phyloP scores from a whole-genome alignment of 2,329 filamentous ascomycete species.

The Sporothrix sp. region DNA sequence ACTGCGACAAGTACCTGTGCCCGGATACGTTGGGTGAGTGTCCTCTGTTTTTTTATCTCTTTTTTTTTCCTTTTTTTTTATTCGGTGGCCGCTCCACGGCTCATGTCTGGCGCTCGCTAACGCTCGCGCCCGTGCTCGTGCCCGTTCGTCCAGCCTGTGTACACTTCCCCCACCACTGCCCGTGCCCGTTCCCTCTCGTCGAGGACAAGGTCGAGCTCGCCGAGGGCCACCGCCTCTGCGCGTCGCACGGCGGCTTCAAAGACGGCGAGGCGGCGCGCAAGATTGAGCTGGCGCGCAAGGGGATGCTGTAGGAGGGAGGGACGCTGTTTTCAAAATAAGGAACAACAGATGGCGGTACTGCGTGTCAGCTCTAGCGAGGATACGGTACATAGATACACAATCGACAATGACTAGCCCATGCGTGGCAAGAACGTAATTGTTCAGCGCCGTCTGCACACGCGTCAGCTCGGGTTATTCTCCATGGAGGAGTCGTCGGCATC shows the following conservation, averaged over 20 bases:
- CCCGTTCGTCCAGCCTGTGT: constrained; percentile 69
- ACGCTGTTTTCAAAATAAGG: not conserved
- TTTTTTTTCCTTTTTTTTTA: not conserved
- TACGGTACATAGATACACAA: not conserved
- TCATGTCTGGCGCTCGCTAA: not conserved
- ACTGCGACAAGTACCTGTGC: constrained; percentile 88
- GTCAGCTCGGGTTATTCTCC: too few relatives aligned
- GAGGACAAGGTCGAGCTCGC: constrained; percentile 70
- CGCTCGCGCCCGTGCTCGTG: not conserved
- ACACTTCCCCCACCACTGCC: constrained; percentile 93
- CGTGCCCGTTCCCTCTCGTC: constrained; percentile 68
- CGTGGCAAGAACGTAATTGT: not conserved
- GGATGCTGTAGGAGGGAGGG: constrained; percentile 45
- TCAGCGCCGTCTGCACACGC: not conserved
- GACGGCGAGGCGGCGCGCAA: constrained; percentile 63
- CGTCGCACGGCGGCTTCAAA: constrained; percentile 66
- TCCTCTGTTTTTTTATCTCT: not conserved
- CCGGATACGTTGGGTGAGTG: constrained; percentile 63
- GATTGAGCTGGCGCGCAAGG: constrained; percentile 71
- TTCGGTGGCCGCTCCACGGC: not conserved
- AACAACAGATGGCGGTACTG: not conserved
- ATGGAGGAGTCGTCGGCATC: not conserved
- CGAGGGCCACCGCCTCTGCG: constrained; percentile 63
- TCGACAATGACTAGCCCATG: not conserved
- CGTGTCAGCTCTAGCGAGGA: too few relatives aligned